Conservation (phyloP, 352 stramenopile species). For the Phytophthora idaei region DNA sequence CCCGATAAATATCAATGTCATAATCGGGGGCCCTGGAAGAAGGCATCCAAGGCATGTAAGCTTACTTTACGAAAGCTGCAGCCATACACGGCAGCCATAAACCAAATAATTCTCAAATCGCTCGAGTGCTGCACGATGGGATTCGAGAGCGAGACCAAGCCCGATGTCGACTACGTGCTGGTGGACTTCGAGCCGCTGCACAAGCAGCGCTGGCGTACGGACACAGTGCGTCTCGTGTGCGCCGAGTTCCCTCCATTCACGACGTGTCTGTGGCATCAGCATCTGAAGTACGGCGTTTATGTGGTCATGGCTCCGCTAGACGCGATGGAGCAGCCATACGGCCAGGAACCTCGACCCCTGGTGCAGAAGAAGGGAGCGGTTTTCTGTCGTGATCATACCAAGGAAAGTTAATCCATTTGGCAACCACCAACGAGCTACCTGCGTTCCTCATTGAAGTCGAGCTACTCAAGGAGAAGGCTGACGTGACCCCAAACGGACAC, state of each 20-base stretch:
- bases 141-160: slow-evolving; percentile 1
- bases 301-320: slow-evolving; percentile 44
- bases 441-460: slow-evolving; percentile 63
- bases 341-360: slow-evolving; percentile 25
- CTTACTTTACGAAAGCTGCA: neutral
- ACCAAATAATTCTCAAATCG: slow-evolving; percentile 20
- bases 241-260: slow-evolving; percentile 47
- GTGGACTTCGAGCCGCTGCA: slow-evolving; percentile 58
- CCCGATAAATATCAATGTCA: no score
- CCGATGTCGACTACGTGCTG: slow-evolving; percentile 41
- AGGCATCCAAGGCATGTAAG: no score
- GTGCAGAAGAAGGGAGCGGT: slow-evolving; percentile 39
- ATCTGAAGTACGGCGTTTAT: slow-evolving; percentile 59
- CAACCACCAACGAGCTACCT: slow-evolving; percentile 34
- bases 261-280: slow-evolving; percentile 50
- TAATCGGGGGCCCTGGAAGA: no score
- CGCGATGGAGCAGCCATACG: slow-evolving; percentile 42
- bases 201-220: slow-evolving; percentile 46
- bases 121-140: slow-evolving; percentile 9
- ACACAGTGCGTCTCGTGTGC: slow-evolving; percentile 41
- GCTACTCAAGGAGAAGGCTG: slow-evolving; percentile 45
- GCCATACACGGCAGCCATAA: neutral
- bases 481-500: slow-evolving; percentile 26
- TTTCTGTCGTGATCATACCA: slow-evolving; percentile 59
- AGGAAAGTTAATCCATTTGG: slow-evolving; percentile 51